phyloP scores from a whole-genome alignment of 2,329 filamentous ascomycete genomes.

The Neonectria punicea region DNA sequence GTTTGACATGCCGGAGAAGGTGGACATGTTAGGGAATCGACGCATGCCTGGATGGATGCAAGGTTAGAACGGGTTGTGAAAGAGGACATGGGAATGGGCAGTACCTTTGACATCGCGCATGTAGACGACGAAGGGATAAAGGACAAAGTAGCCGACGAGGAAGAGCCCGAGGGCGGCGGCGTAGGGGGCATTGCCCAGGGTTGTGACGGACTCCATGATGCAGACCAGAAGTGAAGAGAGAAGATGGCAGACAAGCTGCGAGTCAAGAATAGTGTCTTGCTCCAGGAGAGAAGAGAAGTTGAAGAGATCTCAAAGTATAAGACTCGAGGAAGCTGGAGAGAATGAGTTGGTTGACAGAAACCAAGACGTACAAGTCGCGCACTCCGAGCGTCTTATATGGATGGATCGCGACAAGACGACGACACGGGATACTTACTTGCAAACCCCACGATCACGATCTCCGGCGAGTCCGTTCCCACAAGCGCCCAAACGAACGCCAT shows the following conservation, averaged over 20 bases:
- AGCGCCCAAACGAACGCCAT: too few relatives aligned
- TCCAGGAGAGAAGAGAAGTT: neutral
- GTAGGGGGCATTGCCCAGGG: slow-evolving; percentile 31
- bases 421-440: too few relatives aligned
- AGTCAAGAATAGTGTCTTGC: neutral
- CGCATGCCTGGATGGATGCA: slow-evolving; percentile 20
- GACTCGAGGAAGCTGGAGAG: too few relatives aligned
- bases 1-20: slow-evolving; percentile 34
- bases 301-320: neutral
- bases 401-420: too few relatives aligned
- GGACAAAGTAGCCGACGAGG: slow-evolving; percentile 23
- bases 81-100: neutral
- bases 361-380: neutral
- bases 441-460: too few relatives aligned
- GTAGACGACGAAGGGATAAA: slow-evolving; percentile 29
- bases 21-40: slow-evolving; percentile 34
- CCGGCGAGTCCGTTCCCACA: too few relatives aligned
- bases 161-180: slow-evolving; percentile 22
- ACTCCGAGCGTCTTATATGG: neutral
- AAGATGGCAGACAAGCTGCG: neutral
- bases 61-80: neutral
- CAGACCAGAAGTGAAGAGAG: neutral
- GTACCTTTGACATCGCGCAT: slow-evolving; percentile 49
- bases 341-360: neutral
- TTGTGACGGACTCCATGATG: slow-evolving; percentile 18